Conservation (phyloP, 306 rosid genomes). For the Dryas drummondii region DNA sequence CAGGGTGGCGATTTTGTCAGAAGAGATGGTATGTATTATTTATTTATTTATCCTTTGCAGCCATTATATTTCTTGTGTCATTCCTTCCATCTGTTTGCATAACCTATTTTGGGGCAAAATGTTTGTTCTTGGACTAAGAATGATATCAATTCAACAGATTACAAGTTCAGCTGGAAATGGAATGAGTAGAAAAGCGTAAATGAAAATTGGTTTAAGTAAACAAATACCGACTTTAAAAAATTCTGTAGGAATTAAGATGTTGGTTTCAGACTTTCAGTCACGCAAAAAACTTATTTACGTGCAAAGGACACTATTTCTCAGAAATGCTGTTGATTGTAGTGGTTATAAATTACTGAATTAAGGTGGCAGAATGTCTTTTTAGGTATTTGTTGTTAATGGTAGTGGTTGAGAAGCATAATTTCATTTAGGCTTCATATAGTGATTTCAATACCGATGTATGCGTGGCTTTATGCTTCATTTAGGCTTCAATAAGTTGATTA, state of each 20-base stretch:
- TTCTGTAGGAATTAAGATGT: background rate
- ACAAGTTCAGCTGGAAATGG: background rate
- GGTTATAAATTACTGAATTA: background rate
- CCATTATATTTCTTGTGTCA: background rate
- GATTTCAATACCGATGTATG: background rate
- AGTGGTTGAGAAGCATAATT: background rate
- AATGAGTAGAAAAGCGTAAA: background rate
- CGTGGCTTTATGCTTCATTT: background rate
- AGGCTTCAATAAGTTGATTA: background rate
- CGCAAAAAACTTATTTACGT: background rate
- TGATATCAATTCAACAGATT: background rate
- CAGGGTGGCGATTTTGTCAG: slow-evolving; percentile 94
- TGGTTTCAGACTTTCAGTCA: background rate
- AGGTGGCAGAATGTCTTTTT: background rate
- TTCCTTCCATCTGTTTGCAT: background rate
- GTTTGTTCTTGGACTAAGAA: background rate
- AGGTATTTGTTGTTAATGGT: background rate
- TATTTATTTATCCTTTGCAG: background rate
- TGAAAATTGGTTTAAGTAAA: background rate
- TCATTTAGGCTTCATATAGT: background rate
- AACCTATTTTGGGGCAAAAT: background rate
- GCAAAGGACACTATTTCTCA: background rate
- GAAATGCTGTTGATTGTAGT: background rate
- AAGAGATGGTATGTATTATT: slow-evolving; percentile 64
- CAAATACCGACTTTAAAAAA: background rate